Percentiles rank a stretch among this genome's conserved stretches.
phyloP scores from a whole-genome alignment of 192 early-diverging fungal species.

The Linderina pennispora region DNA sequence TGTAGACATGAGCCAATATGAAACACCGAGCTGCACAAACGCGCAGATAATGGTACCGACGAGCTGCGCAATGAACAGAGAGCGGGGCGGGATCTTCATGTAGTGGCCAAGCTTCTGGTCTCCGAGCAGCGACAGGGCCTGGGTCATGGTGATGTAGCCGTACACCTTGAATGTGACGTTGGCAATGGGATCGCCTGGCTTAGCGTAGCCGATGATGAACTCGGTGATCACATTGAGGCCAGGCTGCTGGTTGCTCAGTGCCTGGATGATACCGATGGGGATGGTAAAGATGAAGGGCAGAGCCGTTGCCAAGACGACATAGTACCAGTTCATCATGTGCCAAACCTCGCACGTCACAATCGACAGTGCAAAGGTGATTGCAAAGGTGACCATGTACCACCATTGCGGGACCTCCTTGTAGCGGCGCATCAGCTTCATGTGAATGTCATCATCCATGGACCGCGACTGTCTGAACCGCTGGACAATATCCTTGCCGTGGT shows the following conservation, averaged over 20 bases:
- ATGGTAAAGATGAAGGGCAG: constrained; percentile 61
- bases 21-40: constrained; percentile 62
- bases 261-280: constrained; percentile 77
- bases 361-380: constrained; percentile 25
- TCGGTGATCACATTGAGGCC: constrained; percentile 82
- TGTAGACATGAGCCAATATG: constrained; percentile 58
- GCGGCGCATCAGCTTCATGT: constrained; percentile 63
- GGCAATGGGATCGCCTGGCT: constrained; percentile 72
- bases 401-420: constrained; percentile 74
- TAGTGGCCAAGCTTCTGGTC: constrained; percentile 77
- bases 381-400: constrained; percentile 59
- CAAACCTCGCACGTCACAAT: constrained; percentile 43
- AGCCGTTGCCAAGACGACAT: constrained; percentile 53
- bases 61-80: constrained; percentile 76
- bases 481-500: constrained; percentile 64
- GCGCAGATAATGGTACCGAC: constrained; percentile 64
- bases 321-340: constrained; percentile 61
- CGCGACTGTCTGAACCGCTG: constrained; percentile 54
- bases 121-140: constrained; percentile 58
- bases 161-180: constrained; percentile 85
- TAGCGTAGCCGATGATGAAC: constrained; percentile 70
- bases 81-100: constrained; percentile 76
- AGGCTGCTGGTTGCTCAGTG: constrained; percentile 69
- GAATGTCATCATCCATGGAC: constrained; percentile 62
- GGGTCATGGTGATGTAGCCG: constrained; percentile 68